A percentile compares a stretch with the other conserved stretches of the same genome.
phyloP scores from a whole-genome alignment of 768 basidiomycete species.

The Mycena galericulata region DNA sequence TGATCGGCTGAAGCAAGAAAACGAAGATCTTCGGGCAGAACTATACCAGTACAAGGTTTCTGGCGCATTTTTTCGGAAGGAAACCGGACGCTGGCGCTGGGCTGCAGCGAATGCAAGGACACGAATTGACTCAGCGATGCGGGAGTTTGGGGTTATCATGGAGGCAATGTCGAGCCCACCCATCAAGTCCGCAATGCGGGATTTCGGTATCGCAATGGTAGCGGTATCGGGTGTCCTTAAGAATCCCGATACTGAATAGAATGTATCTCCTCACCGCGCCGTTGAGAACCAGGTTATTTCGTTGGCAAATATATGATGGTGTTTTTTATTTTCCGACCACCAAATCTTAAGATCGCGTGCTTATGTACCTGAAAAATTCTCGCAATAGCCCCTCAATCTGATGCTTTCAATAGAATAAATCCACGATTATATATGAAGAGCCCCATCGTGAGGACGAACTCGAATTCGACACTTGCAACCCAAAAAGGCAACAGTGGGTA shows the following conservation, averaged over 20 bases:
- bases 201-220: neutral
- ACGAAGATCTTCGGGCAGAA: neutral
- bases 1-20: neutral
- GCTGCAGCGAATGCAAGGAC: neutral
- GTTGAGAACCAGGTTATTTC: too few species aligned
- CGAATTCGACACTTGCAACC: too few species aligned
- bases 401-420: too few species aligned
- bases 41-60: neutral
- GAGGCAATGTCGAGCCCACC: neutral
- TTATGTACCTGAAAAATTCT: too few species aligned
- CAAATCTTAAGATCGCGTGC: too few species aligned
- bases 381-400: too few species aligned
- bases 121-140: neutral
- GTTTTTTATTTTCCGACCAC: too few species aligned
- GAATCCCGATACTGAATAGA: neutral
- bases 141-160: neutral
- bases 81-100: neutral
- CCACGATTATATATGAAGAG: too few species aligned
- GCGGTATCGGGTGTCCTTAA: neutral
- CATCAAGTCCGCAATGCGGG: neutral
- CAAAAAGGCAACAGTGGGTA: too few species aligned
- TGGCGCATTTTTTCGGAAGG: neutral
- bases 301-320: too few species aligned
- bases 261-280: neutral
- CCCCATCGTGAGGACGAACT: too few species aligned